Evolutionary conservation across 768 basidiomycete species (phyloP).

Genomic region (Rhizopogon roseolus): DNA sequence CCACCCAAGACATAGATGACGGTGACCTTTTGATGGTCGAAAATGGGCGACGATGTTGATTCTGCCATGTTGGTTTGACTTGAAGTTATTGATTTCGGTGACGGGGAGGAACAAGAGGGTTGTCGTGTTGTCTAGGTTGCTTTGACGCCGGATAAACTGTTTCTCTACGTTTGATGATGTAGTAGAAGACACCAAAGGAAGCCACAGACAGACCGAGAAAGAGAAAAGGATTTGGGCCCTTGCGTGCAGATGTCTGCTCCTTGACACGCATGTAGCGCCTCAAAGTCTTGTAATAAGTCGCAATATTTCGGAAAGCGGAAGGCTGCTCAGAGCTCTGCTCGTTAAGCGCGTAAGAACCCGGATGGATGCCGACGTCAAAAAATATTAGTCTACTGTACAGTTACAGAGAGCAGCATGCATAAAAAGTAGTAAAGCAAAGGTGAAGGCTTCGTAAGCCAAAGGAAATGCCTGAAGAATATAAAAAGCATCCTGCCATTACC

Average conservation of each 20-base stretch:
- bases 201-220: slow-evolving; percentile 51
- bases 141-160: slow-evolving; percentile 53
- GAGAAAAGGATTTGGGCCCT: slow-evolving; percentile 58
- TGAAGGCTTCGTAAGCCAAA: neutral
- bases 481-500: slow-evolving; percentile 22
- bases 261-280: neutral
- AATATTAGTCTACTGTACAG: no score
- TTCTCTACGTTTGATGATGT: slow-evolving; percentile 53
- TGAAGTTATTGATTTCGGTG: slow-evolving; percentile 26
- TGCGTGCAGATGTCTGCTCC: slow-evolving; percentile 14
- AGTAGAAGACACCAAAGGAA: slow-evolving; percentile 56
- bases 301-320: no score
- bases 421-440: neutral
- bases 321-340: no score
- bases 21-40: slow-evolving; percentile 68
- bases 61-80: neutral
- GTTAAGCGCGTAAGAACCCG: no score
- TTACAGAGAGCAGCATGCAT: neutral
- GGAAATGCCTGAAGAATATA: slow-evolving; percentile 19
- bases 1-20: slow-evolving; percentile 97
- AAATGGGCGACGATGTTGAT: slow-evolving; percentile 23
- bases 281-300: neutral
- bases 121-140: slow-evolving; percentile 56
- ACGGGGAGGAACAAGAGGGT: slow-evolving; percentile 61
- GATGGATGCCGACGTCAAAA: no score